A percentile compares a stretch with the other conserved stretches of the same genome.
These are phyloP conservation scores for Eucalyptus erythrocorys DNA, from an alignment of 345 rosid genomes.

Conservation along the genomic window DNA sequence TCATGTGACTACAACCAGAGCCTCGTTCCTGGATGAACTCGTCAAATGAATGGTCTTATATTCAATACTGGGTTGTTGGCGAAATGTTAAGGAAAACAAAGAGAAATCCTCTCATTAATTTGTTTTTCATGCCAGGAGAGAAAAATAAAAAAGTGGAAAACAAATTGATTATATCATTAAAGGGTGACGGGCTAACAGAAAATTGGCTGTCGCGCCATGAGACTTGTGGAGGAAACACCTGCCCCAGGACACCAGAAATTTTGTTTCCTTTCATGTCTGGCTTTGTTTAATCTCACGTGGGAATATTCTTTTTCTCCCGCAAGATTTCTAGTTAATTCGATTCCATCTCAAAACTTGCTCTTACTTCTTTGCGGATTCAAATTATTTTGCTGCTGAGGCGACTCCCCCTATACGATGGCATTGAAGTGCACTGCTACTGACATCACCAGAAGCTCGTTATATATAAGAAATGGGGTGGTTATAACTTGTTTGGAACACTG, in stretches of 20 bases:
- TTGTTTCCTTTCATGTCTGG: background rate
- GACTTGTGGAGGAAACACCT: background rate
- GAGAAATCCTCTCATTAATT: background rate
- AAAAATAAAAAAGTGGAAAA: background rate
- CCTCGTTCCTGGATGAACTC: background rate
- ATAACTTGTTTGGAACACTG: background rate
- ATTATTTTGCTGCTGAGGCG: background rate
- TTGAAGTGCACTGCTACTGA: background rate
- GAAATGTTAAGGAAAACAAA: background rate
- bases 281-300: background rate
- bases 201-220: background rate
- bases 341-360: background rate
- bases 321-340: background rate
- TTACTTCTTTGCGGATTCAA: background rate
- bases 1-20: background rate
- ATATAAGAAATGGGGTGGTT: background rate
- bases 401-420: background rate
- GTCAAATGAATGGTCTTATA: no score
- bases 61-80: no score
- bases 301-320: background rate
- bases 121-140: background rate
- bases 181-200: background rate
- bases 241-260: background rate
- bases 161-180: background rate
- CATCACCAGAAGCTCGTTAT: background rate